A percentile compares a stretch with the other conserved stretches of the same genome.
Conservation (phyloP, 805 yeast genomes). For the Saccharomyces kudriavzevii region DNA sequence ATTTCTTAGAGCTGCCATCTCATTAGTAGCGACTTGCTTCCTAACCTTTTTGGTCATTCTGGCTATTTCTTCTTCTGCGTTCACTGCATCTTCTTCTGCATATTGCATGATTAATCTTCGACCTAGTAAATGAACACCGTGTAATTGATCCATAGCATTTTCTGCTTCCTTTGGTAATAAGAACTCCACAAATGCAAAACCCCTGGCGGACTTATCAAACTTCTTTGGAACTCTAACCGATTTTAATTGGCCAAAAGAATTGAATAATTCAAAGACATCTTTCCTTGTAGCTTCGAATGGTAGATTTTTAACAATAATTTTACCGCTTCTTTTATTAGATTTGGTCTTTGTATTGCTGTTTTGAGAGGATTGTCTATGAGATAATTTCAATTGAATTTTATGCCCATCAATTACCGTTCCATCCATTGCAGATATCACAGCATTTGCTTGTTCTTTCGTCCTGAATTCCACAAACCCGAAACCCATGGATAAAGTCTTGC, state of each 20-base stretch:
- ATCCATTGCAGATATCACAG: slow-evolving; percentile 66
- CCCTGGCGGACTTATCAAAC: slow-evolving; percentile 89
- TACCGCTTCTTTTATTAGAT: slow-evolving; percentile 43
- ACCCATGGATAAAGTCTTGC: slow-evolving; percentile 82
- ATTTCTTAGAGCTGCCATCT: slow-evolving; percentile 60
- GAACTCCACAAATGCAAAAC: slow-evolving; percentile 96
- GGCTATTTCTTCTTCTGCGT: slow-evolving; percentile 85
- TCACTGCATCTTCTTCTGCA: slow-evolving; percentile 73
- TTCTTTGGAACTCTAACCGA: slow-evolving; percentile 95
- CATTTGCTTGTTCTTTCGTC: slow-evolving; percentile 66
- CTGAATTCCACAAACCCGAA: slow-evolving; percentile 92
- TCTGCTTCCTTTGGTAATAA: slow-evolving; percentile 83
- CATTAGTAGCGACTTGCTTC: slow-evolving; percentile 71
- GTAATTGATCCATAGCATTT: slow-evolving; percentile 83
- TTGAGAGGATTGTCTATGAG: slow-evolving; percentile 58
- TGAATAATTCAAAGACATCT: slow-evolving; percentile 86
- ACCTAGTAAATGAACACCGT: slow-evolving; percentile 94
- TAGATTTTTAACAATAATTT: slow-evolving; percentile 89
- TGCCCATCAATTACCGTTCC: slow-evolving; percentile 83
- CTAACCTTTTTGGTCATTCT: slow-evolving; percentile 81
- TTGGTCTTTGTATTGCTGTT: slow-evolving; percentile 19
- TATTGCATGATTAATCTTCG: slow-evolving; percentile 89
- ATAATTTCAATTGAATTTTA: slow-evolving; percentile 77
- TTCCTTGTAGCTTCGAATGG: slow-evolving; percentile 94
- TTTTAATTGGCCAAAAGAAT: slow-evolving; percentile 88